These are phyloP conservation scores for Pythium rishiriense DNA, from an alignment of 352 stramenopile species.

Conservation along the genomic window DNA sequence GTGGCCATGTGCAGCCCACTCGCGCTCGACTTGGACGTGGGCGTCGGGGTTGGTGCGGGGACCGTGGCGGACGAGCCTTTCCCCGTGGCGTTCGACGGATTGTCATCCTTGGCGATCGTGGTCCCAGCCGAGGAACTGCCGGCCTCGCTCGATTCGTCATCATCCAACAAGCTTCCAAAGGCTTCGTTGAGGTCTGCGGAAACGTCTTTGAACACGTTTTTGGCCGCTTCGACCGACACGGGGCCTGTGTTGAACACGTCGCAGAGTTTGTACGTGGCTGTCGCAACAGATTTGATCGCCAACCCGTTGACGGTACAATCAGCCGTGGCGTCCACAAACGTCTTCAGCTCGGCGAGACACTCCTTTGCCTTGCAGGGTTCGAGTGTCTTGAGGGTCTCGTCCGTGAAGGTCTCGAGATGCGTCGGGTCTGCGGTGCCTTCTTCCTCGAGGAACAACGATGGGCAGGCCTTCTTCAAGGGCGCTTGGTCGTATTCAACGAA, in stretches of 20 bases:
- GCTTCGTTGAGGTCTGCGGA: background rate
- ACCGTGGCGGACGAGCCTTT: background rate
- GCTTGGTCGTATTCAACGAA: background rate
- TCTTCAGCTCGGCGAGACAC: background rate
- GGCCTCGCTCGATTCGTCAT: background rate
- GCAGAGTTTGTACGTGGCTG: background rate
- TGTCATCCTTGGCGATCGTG: background rate
- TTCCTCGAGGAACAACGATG: background rate
- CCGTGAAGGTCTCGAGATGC: background rate
- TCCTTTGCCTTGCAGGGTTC: slow-evolving; percentile 4
- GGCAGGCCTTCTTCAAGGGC: slow-evolving; percentile 3
- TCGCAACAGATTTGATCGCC: background rate
- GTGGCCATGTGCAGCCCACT: background rate
- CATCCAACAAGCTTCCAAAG: background rate
- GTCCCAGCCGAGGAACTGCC: too few species aligned
- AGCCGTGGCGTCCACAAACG: background rate
- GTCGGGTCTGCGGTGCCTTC: background rate
- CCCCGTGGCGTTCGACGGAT: background rate
- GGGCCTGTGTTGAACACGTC: background rate
- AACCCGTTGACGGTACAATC: slow-evolving; percentile 5
- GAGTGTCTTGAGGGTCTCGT: slow-evolving; percentile 1
- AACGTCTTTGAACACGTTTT: background rate
- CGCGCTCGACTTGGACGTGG: slow-evolving; percentile 5
- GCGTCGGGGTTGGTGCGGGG: background rate
- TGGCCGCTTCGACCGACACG: background rate